phyloP scores from a whole-genome alignment of 306 rosid genomes.

The Cyamopsis tetragonoloba region DNA sequence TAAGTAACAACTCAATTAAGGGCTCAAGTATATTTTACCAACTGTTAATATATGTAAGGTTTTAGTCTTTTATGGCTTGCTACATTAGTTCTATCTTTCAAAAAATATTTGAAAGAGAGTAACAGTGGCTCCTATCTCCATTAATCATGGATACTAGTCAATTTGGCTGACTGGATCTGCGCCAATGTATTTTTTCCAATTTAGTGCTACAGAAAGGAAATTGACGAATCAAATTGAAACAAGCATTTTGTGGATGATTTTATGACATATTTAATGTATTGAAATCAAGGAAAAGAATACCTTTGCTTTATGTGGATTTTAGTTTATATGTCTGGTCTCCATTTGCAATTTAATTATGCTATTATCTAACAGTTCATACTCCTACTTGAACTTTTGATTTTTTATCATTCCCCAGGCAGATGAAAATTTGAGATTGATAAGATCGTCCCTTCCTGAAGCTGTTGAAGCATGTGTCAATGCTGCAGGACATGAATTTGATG shows the following conservation, averaged over 20 bases:
- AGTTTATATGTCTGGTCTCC: constrained; percentile 5
- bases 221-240: constrained; percentile 9
- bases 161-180: constrained; percentile 18
- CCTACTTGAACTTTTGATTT: constrained; percentile 24
- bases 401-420: constrained; percentile 70
- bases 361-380: constrained; percentile 15
- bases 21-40: background rate
- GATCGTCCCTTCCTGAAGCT: constrained; percentile 82
- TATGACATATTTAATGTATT: background rate
- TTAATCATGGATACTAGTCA: background rate
- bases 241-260: constrained; percentile 11
- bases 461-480: constrained; percentile 96
- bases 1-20: background rate
- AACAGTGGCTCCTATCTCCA: background rate
- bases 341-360: constrained; percentile 3
- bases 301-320: constrained; percentile 4
- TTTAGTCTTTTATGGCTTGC: constrained; percentile 2
- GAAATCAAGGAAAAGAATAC: background rate
- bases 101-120: background rate
- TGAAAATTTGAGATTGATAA: constrained; percentile 93
- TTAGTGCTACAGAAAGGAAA: background rate
- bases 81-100: background rate
- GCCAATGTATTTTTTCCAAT: background rate
- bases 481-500: constrained; percentile 93
- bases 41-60: background rate